Evolutionary conservation across 1,139 yeast species (phyloP), one percentile per base, ranked within the genome.

Genomic region (Blastobotrys buckinghamii): DNA sequence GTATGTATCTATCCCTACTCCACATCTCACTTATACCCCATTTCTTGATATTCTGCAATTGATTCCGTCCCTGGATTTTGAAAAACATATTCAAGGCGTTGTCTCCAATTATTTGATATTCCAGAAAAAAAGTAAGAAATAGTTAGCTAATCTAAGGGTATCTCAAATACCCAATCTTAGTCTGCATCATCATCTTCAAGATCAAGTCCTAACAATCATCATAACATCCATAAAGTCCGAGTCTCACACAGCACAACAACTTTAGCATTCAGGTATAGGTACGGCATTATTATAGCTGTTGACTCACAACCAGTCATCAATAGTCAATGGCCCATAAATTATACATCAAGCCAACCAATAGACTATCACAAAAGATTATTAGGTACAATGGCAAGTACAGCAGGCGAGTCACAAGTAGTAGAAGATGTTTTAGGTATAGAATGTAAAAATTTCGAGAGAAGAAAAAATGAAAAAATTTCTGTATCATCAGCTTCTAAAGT

Each of bases 371-470:
- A 97, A 47, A 84, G 86, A 64, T 72, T 92, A 58, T 77, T 92
- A 61, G 99, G 99, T 57, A 92, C 98, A 30, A 83, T 92, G 97
- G 99, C 98, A 34, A 98, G 99, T 71, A 97, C 97, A 74, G 99
- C 98, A 46, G 98, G 98, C 27, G 99, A 92, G 71, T 92, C 98
- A 76, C 98, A 94, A 69, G 92, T 76, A 69, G 94, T 98, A 98
- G 97, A 92, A 72, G 87, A 97, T 27, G 92, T 97, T 97, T 77
- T 92, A 55, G 98, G 98, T 57, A 76, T 96, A 19, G 97, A 92
- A 70, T 92, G 98, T 73, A 78, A 98, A 63, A 73, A 92, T 60
- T 96, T 90, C 67, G 98, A 92, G 68, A 77, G 94, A 62, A 79
- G 96, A 64, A 94, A 90, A 68, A 90, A 90, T 71, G 94, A 89